Conservation (phyloP, 805 yeast species). For the Torulaspora gathmanii region DNA sequence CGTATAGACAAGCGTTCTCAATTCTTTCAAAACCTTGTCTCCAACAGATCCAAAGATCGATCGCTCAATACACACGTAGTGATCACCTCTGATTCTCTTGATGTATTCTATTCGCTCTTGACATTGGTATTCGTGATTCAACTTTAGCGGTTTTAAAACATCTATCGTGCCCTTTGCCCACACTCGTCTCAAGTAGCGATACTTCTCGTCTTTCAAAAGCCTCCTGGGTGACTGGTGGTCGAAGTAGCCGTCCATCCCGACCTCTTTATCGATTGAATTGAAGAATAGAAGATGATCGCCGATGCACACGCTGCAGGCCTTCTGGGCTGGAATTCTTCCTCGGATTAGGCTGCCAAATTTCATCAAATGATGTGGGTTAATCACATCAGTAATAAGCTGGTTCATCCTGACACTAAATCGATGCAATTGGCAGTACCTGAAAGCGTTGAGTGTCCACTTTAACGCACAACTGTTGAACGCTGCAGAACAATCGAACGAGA, state of each 20-base stretch:
- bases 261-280: conserved; percentile 48
- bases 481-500: background rate
- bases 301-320: conserved; percentile 23
- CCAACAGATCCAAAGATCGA: conserved; percentile 31
- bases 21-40: conserved; percentile 40
- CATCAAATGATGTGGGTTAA: conserved; percentile 7
- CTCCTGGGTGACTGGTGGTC: conserved; percentile 62
- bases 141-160: conserved; percentile 37
- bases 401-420: background rate
- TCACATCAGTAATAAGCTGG: conserved; percentile 6
- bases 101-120: conserved; percentile 48
- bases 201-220: conserved; percentile 12
- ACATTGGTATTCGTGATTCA: conserved; percentile 44
- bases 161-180: conserved; percentile 72
- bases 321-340: conserved; percentile 5
- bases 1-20: conserved; percentile 59
- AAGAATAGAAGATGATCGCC: conserved; percentile 68
- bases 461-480: too few relatives aligned
- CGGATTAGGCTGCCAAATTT: conserved; percentile 6
- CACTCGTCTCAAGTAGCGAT: conserved; percentile 53
- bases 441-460: too few relatives aligned
- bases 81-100: conserved; percentile 36
- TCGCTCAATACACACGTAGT: conserved; percentile 55
- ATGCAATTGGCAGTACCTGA: too few relatives aligned
- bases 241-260: conserved; percentile 77